Conservation (phyloP, 257 asterid species). For the Apocynum venetum region DNA sequence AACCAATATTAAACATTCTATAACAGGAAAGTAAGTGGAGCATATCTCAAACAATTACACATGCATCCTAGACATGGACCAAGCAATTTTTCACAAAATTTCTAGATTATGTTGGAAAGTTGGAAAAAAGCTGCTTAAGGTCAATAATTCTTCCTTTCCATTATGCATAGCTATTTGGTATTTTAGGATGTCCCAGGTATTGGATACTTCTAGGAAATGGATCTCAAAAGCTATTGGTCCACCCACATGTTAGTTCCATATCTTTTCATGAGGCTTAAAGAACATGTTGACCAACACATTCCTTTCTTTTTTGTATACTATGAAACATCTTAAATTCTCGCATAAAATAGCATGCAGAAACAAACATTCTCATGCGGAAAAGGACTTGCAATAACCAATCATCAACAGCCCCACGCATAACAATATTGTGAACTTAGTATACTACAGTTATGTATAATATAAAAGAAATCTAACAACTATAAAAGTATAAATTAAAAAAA, state of each 20-base stretch:
- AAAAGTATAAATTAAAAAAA: neutral
- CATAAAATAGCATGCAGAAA: neutral
- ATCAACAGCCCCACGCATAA: too few species aligned
- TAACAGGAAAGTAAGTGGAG: neutral
- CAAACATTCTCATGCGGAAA: neutral
- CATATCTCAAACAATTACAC: neutral
- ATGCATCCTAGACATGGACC: neutral
- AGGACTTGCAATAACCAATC: neutral
- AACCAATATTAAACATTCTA: neutral
- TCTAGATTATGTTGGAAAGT: neutral
- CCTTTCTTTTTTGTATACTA: neutral
- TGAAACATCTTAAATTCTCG: neutral
- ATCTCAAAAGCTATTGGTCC: neutral
- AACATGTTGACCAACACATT: neutral
- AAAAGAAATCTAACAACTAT: neutral
- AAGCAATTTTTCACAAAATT: neutral
- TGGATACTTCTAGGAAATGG: neutral
- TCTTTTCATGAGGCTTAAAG: neutral
- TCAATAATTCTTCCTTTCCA: neutral
- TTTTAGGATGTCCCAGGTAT: neutral
- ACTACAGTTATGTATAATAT: neutral
- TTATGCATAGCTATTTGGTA: neutral
- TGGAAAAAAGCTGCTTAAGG: neutral
- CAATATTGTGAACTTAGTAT: too few species aligned
- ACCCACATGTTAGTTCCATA: neutral